Percentiles rank a stretch among this genome's conserved stretches.
Evolutionary conservation across 306 rosid genomes (phyloP).

Genomic region (Psophocarpus tetragonolobus): DNA sequence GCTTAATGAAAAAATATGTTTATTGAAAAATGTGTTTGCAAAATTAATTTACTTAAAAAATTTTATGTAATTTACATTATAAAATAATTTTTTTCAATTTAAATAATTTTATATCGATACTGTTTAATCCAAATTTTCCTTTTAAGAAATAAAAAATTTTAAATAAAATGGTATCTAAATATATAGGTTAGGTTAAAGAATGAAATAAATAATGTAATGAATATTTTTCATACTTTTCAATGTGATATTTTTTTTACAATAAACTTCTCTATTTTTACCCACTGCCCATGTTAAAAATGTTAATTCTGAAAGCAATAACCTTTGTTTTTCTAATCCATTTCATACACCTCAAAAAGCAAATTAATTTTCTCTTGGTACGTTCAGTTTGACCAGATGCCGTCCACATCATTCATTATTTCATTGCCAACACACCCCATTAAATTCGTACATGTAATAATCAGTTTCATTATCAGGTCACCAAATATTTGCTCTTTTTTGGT

Average conservation of each 20-base stretch:
- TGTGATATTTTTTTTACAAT: too few species aligned
- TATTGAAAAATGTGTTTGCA: too few species aligned
- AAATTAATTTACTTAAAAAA: too few species aligned
- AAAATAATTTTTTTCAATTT: too few species aligned
- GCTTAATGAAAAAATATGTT: too few species aligned
- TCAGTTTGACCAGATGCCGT: slow-evolving; percentile 9
- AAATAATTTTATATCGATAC: too few species aligned
- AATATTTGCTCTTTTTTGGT: neutral
- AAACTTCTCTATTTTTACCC: neutral
- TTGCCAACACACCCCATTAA: neutral
- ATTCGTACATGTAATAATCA: slow-evolving; percentile 19
- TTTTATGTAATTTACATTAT: too few species aligned
- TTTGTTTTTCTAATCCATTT: neutral
- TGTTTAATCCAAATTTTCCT: too few species aligned
- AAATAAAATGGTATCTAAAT: too few species aligned
- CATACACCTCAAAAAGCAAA: neutral
- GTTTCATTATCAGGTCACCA: neutral
- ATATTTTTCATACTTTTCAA: too few species aligned
- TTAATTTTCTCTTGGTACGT: neutral
- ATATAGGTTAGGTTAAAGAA: neutral
- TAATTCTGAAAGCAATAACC: neutral
- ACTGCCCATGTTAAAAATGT: neutral
- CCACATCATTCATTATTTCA: slow-evolving; percentile 15
- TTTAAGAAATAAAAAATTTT: too few species aligned
- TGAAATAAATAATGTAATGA: neutral